Evolutionary conservation across 345 rosid species (phyloP).

Genomic region (Eucalyptus cloeziana): DNA sequence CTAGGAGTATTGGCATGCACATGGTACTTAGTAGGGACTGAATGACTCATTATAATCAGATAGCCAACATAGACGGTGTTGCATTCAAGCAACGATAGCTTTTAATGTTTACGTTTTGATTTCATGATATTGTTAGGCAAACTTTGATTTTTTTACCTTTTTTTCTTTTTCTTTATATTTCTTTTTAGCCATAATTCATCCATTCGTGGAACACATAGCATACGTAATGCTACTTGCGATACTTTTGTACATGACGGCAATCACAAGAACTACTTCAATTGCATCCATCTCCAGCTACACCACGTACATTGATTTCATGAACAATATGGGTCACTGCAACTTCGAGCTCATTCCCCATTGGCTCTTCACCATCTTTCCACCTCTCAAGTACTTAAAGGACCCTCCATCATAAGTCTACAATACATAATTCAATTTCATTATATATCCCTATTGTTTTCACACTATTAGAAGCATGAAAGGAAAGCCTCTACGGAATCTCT

Average conservation of each 20-base stretch:
- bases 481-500: neutral
- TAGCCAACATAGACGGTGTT: neutral
- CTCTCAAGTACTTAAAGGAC: neutral
- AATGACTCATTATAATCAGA: neutral
- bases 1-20: neutral
- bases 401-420: neutral
- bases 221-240: neutral
- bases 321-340: neutral
- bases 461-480: neutral
- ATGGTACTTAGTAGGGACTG: neutral
- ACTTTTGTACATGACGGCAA: no score
- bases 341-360: neutral
- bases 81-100: neutral
- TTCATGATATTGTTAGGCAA: neutral
- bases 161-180: no score
- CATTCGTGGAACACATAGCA: neutral
- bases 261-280: no score
- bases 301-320: no score
- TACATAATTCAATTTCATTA: no score
- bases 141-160: no score
- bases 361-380: neutral
- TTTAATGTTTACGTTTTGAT: no score
- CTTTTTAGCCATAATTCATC: neutral
- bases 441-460: neutral
- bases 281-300: no score